These are phyloP conservation scores for Trichoderma arundinaceum DNA, from an alignment of 2,329 filamentous ascomycete genomes.

Conservation along the genomic window DNA sequence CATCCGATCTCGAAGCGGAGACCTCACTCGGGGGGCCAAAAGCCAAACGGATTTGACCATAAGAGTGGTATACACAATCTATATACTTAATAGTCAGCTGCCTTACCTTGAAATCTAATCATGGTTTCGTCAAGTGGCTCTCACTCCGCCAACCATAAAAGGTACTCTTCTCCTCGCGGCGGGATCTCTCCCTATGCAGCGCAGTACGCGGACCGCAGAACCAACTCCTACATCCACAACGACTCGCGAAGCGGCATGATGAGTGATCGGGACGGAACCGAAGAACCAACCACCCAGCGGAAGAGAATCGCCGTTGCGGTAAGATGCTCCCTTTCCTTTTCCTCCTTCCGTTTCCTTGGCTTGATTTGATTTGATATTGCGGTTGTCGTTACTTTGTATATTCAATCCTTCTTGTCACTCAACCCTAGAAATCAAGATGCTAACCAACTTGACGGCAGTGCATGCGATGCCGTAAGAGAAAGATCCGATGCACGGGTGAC, in stretches of 20 bases:
- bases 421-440: neutral
- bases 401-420: too few species aligned
- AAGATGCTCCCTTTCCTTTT: slow-evolving; percentile 40
- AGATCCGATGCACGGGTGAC: slow-evolving; percentile 94
- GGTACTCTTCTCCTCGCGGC: slow-evolving; percentile 31
- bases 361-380: too few species aligned
- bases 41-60: neutral
- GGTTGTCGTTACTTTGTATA: too few species aligned
- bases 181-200: slow-evolving; percentile 34
- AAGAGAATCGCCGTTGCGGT: slow-evolving; percentile 67
- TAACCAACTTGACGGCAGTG: slow-evolving; percentile 63
- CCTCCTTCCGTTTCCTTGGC: neutral
- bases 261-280: slow-evolving; percentile 33
- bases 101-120: slow-evolving; percentile 13
- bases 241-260: slow-evolving; percentile 31
- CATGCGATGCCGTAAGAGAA: slow-evolving; percentile 85
- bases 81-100: slow-evolving; percentile 10
- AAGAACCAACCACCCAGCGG: slow-evolving; percentile 53
- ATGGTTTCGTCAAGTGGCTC: slow-evolving; percentile 36
- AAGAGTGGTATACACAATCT: slow-evolving; percentile 3
- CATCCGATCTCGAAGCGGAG: neutral
- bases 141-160: slow-evolving; percentile 31
- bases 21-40: neutral
- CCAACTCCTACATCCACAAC: slow-evolving; percentile 27
- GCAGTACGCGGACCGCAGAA: slow-evolving; percentile 33